Evolutionary conservation across 1,139 yeast genomes (phyloP), one percentile per base, ranked within the genome.

Genomic region (Williopsis jadinii): DNA sequence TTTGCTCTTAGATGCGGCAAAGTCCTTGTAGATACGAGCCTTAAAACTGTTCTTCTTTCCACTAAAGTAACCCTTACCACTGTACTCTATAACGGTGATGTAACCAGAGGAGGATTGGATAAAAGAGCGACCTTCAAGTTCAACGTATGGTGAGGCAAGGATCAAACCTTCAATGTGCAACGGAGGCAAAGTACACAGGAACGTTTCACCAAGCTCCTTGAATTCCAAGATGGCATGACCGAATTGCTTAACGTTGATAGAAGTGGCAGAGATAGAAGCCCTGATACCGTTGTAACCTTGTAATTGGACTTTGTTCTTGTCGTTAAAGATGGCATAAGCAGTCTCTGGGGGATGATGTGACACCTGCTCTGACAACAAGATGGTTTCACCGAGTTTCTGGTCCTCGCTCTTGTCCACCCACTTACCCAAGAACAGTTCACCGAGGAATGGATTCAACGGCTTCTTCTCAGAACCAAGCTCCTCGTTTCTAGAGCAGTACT

Each of bases 271-370:
- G 64, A 92, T 80, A 32, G 87, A 78, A 26, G 97, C 90, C 63
- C 78, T 83, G 57, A 90, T 77, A 34, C 94, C 94, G 59, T 85
- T 88, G 66, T 86, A 90, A 36, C 98, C 98, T 61, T 88, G 84
- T 45, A 88, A 68, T 29, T 68, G 64, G 24, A 83, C 79, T 39
- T 83, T 73, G 58, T 83, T 73, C 55, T 77, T 73, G 49, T 81
- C 84, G 59, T 87, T 87, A 58, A 73, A 68, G 42, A 92, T 73
- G 31, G 86, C 75, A 60, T 87, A 92, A 2, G 94, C 97, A 13
- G 97, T 88, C 30, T 85, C 81, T 19, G 97, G 97, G 13, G 97
- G 97, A 60, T 90, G 97, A 64, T 90, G 97, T 48, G 88, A 79
- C 15, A 90, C 97, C 64, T 92, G 97, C 63, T 92, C 97, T 44